Base-by-base conservation (phyloP, 805 yeast genomes). In the Ascoidea asiatica region DNA sequence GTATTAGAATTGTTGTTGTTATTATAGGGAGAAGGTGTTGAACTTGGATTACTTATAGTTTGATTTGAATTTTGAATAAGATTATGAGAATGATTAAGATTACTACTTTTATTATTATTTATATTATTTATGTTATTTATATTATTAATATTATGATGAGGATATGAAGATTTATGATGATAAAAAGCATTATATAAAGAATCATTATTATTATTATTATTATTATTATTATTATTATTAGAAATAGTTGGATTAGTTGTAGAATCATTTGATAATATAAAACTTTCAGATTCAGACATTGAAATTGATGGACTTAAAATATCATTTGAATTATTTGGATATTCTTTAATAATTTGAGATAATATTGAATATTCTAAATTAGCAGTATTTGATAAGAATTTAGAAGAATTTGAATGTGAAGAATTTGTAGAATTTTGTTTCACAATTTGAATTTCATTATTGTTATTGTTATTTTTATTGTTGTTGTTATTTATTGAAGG, bases 361-460 rank as follows among this genome's bases (percentile, higher is more conserved):
- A 82, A 60, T 3, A 81, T 76, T 3, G 85, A 71, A 52, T 82
- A 81, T 52, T 82, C 92, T 43, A 79, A 63, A 53, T 79, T 81
- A 0, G 86, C 88, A 1, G 92, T 88, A 35, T 73, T 65, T 1
- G 87, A 79, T 48, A 81, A 55, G 52, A 81, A 81, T 48, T 72
- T 53, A 53, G 73, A 53, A 29, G 43, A 43, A 20, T 55, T 47
- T 22, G 44, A 50, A 11, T 29, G 29, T 15, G 19, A 7, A 17
- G 5, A 21, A 39, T 37, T 21, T 33, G 23, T 40, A 38, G 42
- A 4, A 13, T 29, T 15, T n/a, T n/a, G n/a, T n/a, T n/a, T n/a
- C n/a, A 37, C 35, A 21, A 33, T 38, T 18, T 23, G 38, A n/a
- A 44, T 21, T 13, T 38, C 44, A 4, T 18, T 50, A 46, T 23